Base-by-base conservation (phyloP, 2,329 filamentous ascomycete genomes). In the Triangularia verruculosa region DNA sequence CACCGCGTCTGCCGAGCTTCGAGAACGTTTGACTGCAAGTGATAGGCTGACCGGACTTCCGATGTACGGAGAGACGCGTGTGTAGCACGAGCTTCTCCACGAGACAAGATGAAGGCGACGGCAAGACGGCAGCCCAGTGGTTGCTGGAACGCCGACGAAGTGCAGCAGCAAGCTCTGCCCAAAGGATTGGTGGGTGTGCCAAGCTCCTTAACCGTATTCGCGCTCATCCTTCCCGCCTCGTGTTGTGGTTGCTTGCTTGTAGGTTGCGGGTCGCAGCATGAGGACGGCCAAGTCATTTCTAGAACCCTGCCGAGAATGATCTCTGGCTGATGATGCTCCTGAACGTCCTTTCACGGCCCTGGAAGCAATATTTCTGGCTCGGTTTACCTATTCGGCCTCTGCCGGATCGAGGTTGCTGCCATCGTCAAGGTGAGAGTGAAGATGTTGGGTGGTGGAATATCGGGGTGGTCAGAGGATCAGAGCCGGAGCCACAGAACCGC, bases 31-130 rank as follows among this genome's bases (percentile, higher is more conserved):
- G 27, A 61, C 56, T 51, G 34, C 22, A 57, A 57, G 13, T 32
- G 25, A 57, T 57, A 61, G 52, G 61, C 61, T 64, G 52, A 59
- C 52, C 65, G 66, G 66, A 68, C 57, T 65, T 67, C 66, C 68
- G 63, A 63, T 62, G 27, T 57, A 59, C 57, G 54, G 60, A 66
- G 59, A 59, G 24, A 17, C 43, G 57, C 24, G 57, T 59, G 39
- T 17, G 63, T 66, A 28, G 57, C 65, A 69, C 59, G 61, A 68
- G 61, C 32, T 9, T 55, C 34, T 57, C 34, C 25, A 57, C 57
- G 59, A 59, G 59, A 63, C 58, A 62, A 59, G 39, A 24, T 8
- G 61, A 61, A 39, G 62, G 54, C 12, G 32, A 22, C 47, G 12
- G 47, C 47, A 52, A 28, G 51, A 54, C 51, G 51, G 27, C n/a